Evolutionary conservation across 805 yeast genomes (phyloP).

Genomic region (Lipomyces spencermartinsiae): DNA sequence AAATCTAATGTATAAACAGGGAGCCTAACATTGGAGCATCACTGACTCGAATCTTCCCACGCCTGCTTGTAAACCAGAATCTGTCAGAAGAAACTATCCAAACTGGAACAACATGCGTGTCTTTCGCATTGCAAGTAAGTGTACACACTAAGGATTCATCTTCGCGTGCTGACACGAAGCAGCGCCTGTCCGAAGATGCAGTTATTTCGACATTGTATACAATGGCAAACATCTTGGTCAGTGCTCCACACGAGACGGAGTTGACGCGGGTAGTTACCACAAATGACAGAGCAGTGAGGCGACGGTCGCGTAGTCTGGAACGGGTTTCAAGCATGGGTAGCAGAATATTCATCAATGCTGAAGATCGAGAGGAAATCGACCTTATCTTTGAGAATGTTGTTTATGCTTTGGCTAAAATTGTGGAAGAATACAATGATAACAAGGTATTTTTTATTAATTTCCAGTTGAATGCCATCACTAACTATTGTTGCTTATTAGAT

Average conservation of each 20-base stretch:
- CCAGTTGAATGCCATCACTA: background rate
- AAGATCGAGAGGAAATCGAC: constrained; percentile 30
- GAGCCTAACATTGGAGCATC: constrained; percentile 44
- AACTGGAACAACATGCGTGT: constrained; percentile 62
- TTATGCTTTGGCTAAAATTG: constrained; percentile 68
- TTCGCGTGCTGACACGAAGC: background rate
- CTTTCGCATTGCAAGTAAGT: constrained; percentile 66
- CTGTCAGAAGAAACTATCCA: constrained; percentile 57
- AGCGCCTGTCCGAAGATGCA: constrained; percentile 67
- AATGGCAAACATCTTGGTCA: constrained; percentile 71
- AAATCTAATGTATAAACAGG: constrained; percentile 38
- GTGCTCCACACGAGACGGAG: constrained; percentile 15
- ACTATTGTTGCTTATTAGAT: constrained; percentile 54
- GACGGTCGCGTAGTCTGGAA: constrained; percentile 17
- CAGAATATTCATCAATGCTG: constrained; percentile 23
- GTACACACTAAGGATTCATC: background rate
- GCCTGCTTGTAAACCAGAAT: constrained; percentile 56
- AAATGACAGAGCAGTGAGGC: constrained; percentile 3
- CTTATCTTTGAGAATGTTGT: constrained; percentile 68
- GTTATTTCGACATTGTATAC: constrained; percentile 85
- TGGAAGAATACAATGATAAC: constrained; percentile 67
- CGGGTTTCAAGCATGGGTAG: constrained; percentile 30
- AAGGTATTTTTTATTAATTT: constrained; percentile 5
- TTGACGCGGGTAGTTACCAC: constrained; percentile 7
- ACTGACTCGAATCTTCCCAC: constrained; percentile 50